Conservation (phyloP, 495 filamentous ascomycete genomes). For the Neurospora sp. region DNA sequence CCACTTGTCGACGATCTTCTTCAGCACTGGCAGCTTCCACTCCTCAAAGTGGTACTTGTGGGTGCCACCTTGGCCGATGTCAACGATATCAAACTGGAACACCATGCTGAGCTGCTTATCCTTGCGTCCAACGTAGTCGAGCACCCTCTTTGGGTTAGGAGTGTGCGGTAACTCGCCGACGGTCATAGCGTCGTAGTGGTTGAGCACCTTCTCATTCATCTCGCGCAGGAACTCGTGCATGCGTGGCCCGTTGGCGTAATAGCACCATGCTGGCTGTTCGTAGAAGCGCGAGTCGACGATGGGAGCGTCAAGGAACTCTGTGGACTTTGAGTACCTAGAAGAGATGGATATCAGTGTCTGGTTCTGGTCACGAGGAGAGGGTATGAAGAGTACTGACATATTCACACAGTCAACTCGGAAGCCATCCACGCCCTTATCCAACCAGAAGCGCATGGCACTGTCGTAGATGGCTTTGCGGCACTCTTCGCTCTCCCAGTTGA, state of each 20-base stretch:
- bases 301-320: slow-evolving; percentile 50
- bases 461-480: slow-evolving; percentile 55
- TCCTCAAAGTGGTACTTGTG: slow-evolving; percentile 28
- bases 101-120: slow-evolving; percentile 64
- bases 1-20: slow-evolving; percentile 50
- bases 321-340: slow-evolving; percentile 47
- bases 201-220: slow-evolving; percentile 50
- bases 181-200: slow-evolving; percentile 55
- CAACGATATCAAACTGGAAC: slow-evolving; percentile 60
- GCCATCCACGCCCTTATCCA: slow-evolving; percentile 55
- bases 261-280: slow-evolving; percentile 38
- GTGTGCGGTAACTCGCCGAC: slow-evolving; percentile 65
- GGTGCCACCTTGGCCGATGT: slow-evolving; percentile 45
- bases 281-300: slow-evolving; percentile 32
- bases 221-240: slow-evolving; percentile 57
- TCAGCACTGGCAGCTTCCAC: slow-evolving; percentile 46
- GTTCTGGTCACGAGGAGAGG: background rate
- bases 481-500: slow-evolving; percentile 62
- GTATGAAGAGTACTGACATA: slow-evolving; percentile 19
- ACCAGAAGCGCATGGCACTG: slow-evolving; percentile 59
- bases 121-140: slow-evolving; percentile 46
- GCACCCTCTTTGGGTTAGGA: slow-evolving; percentile 45
- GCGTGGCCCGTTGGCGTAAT: slow-evolving; percentile 54
- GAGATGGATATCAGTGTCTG: background rate
- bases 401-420: slow-evolving; percentile 65